These are phyloP conservation scores for Lizonia empirigonia DNA, from an alignment of 2,329 filamentous ascomycete genomes.

Conservation along the genomic window DNA sequence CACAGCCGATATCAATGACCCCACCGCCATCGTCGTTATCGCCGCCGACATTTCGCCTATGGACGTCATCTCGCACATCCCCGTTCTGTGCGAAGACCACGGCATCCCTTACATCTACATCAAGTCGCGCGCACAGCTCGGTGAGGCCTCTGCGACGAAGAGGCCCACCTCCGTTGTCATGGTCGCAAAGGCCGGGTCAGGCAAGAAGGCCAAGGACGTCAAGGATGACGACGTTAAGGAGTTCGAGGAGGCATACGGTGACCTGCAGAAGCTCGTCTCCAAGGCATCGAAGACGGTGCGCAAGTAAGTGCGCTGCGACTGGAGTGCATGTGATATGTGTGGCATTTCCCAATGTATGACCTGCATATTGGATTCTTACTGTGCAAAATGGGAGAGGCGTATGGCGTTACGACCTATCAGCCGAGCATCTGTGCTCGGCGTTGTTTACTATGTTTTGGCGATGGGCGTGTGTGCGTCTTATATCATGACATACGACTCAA, in stretches of 20 bases:
- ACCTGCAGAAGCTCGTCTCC: conserved; percentile 63
- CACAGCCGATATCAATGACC: conserved; percentile 59
- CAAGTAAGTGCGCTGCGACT: conserved; percentile 47
- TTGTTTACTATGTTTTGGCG: conserved; percentile 14
- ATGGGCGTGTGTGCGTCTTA: conserved; percentile 5
- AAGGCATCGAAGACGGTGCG: conserved; percentile 64
- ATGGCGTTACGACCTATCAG: conserved; percentile 21
- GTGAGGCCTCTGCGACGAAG: conserved; percentile 92
- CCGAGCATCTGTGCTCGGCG: conserved; percentile 7
- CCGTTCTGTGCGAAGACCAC: conserved; percentile 97
- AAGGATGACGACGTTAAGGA: conserved; percentile 54
- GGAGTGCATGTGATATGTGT: conserved; percentile 12
- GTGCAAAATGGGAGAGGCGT: conserved; percentile 29
- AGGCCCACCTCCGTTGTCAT: conserved; percentile 95
- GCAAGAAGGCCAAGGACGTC: conserved; percentile 56
- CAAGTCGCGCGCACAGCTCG: conserved; percentile 87
- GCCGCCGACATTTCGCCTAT: conserved; percentile 97
- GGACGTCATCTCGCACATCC: conserved; percentile 98
- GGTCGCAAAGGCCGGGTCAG: conserved; percentile 62
- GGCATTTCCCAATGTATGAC: conserved; percentile 7
- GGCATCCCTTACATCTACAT: conserved; percentile 97
- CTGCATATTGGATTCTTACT: conserved; percentile 20
- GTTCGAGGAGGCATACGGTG: conserved; percentile 60
- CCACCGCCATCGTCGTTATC: conserved; percentile 81
- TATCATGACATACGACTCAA: conserved; percentile 15